phyloP scores from a whole-genome alignment of 768 basidiomycete species.

The Agrocybe pediades region DNA sequence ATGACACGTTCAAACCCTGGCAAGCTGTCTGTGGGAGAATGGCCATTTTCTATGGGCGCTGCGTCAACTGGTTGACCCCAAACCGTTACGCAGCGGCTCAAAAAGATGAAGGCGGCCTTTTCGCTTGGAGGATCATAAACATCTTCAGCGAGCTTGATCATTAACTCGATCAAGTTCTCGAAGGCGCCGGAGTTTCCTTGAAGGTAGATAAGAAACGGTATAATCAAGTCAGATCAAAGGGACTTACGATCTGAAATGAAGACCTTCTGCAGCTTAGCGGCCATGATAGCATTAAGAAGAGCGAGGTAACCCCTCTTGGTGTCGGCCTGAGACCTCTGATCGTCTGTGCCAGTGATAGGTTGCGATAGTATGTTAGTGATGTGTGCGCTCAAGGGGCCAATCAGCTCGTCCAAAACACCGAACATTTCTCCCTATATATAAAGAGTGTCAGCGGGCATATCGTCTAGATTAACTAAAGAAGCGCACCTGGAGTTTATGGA shows the following conservation, averaged over 20 bases:
- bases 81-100: slow-evolving; percentile 62
- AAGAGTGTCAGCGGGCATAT: not conserved
- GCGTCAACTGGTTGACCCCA: slow-evolving; percentile 63
- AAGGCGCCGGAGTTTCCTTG: slow-evolving; percentile 56
- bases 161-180: slow-evolving; percentile 73
- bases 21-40: slow-evolving; percentile 42
- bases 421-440: slow-evolving; percentile 63
- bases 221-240: not conserved
- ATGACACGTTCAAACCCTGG: slow-evolving; percentile 93
- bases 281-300: slow-evolving; percentile 80
- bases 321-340: slow-evolving; percentile 71
- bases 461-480: slow-evolving; percentile 7
- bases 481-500: slow-evolving; percentile 87
- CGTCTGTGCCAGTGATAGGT: slow-evolving; percentile 86
- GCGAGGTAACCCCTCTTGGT: slow-evolving; percentile 89
- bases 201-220: not conserved
- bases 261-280: slow-evolving; percentile 77
- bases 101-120: slow-evolving; percentile 79
- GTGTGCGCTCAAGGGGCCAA: slow-evolving; percentile 83
- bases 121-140: slow-evolving; percentile 75
- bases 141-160: slow-evolving; percentile 75
- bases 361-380: slow-evolving; percentile 79
- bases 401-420: slow-evolving; percentile 85
- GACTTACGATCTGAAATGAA: slow-evolving; percentile 82
- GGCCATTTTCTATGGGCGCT: slow-evolving; percentile 33